phyloP scores from a whole-genome alignment of 140 eudicot genomes.

The Senecio squalidus region DNA sequence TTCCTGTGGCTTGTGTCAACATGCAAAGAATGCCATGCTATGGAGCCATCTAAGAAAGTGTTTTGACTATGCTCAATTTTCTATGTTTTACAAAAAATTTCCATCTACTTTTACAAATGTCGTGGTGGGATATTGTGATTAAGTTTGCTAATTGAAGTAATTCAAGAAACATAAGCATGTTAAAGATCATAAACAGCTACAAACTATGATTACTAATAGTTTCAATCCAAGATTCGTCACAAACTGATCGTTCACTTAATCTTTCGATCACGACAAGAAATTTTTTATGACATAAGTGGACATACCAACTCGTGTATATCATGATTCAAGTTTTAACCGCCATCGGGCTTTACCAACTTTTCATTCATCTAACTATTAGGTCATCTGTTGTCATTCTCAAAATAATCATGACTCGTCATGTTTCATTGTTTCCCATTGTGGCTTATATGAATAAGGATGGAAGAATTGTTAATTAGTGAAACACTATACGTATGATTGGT shows the following conservation, averaged over 20 bases:
- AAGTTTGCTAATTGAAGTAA: slow-evolving; percentile 16
- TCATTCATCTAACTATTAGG: slow-evolving; percentile 78
- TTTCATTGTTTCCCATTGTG: slow-evolving; percentile 63
- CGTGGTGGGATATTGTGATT: slow-evolving; percentile 18
- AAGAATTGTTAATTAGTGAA: no score
- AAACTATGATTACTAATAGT: slow-evolving; percentile 26
- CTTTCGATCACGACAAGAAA: slow-evolving; percentile 55
- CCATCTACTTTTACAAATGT: slow-evolving; percentile 19
- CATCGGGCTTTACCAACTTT: slow-evolving; percentile 50
- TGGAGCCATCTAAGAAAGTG: slow-evolving; percentile 35
- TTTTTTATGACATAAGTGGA: slow-evolving; percentile 85
- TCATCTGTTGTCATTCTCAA: slow-evolving; percentile 83
- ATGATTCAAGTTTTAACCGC: slow-evolving; percentile 22
- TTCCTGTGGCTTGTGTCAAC: slow-evolving; percentile 50
- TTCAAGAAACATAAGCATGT: slow-evolving; percentile 10
- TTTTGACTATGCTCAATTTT: slow-evolving; percentile 7
- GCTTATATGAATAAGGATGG: slow-evolving; percentile 64
- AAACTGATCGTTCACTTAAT: neutral
- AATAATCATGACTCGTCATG: slow-evolving; percentile 50
- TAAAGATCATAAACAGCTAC: slow-evolving; percentile 15
- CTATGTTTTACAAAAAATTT: neutral
- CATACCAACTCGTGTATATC: slow-evolving; percentile 66
- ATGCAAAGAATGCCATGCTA: slow-evolving; percentile 80
- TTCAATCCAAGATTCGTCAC: slow-evolving; percentile 29
- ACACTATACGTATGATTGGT: no score